These are phyloP conservation scores for Moesziomyces sp. DNA, from an alignment of 1,284 basidiomycete species.

Conservation along the genomic window DNA sequence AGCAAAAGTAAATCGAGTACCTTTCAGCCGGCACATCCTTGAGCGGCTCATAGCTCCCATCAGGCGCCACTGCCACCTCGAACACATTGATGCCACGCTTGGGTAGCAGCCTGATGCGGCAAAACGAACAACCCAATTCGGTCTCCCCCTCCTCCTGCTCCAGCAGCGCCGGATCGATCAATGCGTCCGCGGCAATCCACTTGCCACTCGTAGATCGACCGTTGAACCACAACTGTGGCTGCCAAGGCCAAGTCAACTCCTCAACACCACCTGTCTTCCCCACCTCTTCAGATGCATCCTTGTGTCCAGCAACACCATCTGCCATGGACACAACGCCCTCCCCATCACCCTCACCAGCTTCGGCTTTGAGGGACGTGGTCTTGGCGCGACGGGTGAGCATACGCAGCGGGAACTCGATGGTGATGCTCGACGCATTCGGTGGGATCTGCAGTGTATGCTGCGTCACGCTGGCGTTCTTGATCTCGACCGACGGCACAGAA, in stretches of 20 bases:
- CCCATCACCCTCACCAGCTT: neutral
- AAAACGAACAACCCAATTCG: constrained; percentile 22
- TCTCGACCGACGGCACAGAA: constrained; percentile 13
- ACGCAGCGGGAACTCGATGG: constrained; percentile 32
- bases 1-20: constrained; percentile 44
- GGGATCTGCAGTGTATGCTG: constrained; percentile 47
- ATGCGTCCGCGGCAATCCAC: constrained; percentile 19
- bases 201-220: constrained; percentile 15
- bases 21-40: constrained; percentile 19
- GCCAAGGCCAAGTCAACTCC: constrained; percentile 32
- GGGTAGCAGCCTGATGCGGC: constrained; percentile 30
- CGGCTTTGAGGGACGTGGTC: neutral
- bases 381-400: constrained; percentile 15
- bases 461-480: constrained; percentile 30
- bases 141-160: constrained; percentile 5
- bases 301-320: neutral
- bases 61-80: constrained; percentile 29
- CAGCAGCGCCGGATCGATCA: constrained; percentile 17
- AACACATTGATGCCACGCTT: constrained; percentile 41
- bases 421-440: constrained; percentile 29
- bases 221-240: constrained; percentile 34
- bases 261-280: neutral
- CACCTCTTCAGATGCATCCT: neutral
- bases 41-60: constrained; percentile 6
- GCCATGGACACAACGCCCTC: constrained; percentile 19